Evolutionary conservation across 192 early-diverging fungal genomes (phyloP), one percentile per base, ranked within the genome.

Genomic region (Endogone sp.): DNA sequence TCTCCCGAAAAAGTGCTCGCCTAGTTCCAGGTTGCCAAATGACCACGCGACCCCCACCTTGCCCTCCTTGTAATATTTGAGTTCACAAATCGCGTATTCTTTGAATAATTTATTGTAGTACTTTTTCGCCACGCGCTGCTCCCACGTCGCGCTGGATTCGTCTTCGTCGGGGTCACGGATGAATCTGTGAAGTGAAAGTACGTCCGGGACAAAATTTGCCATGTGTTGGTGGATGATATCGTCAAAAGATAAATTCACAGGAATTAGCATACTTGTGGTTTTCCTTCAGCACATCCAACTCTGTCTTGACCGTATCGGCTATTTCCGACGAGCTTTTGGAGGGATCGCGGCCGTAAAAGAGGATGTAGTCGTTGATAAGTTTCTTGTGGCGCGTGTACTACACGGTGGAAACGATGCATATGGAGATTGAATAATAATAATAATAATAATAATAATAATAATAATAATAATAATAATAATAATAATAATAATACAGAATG

Each of bases 61-160:
- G 2, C 87, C 87, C 60, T 89, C 79, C 66, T 90, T 92, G 77
- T 91, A 93, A 57, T 83, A 79, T 24, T 78, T 81, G 28, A 95
- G 74, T 49, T 95, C 86, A 10, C 85, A 85, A 3, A 95, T 75
- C 3, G 87, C 86, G 71, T 91, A 95, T 67, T 95, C 93, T 60
- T 93, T 94, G 73, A 93, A 95, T 2, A 95, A 85, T 71, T 84
- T 84, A 68, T 92, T 90, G 67, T 95, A 93, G 69, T 95, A 94
- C 65, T 92, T 91, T 71, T 92, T 91, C 22, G 93, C 92, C 20
- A 94, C 64, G 4, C 92, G 74, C 60, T 88, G 70, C 62, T 92
- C 92, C 92, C 92, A 95, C 2, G 75, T 62, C 59, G 74, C 63
- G 3, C 74, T 75, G 2, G 72, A 44, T n/a, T 82, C 78, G 21